Percentiles rank a stretch among this genome's conserved stretches.
phyloP scores from a whole-genome alignment of 176 grass and related monocot genomes.

The Musa beccarii region DNA sequence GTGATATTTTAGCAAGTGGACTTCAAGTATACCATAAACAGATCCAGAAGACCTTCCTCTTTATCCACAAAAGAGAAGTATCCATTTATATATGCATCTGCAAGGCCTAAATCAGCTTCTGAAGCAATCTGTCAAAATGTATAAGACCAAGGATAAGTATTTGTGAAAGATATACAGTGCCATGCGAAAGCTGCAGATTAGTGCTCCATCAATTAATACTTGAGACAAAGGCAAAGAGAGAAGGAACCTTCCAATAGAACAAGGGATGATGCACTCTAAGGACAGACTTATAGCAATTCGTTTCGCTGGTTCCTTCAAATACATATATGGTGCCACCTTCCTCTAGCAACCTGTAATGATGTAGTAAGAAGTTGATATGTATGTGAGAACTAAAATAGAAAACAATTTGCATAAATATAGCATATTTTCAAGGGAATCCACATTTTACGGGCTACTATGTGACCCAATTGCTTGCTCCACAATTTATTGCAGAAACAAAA shows the following conservation, averaged over 20 bases:
- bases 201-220: background rate
- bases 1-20: background rate
- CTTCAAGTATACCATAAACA: constrained; percentile 53
- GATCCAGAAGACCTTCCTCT: constrained; percentile 68
- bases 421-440: no score
- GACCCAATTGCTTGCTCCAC: no score
- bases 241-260: constrained; percentile 85
- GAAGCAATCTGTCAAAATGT: constrained; percentile 52
- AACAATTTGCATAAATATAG: background rate
- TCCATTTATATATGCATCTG: constrained; percentile 79
- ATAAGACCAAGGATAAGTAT: background rate
- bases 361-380: background rate
- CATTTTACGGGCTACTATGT: no score
- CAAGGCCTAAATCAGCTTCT: constrained; percentile 71
- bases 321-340: constrained; percentile 70
- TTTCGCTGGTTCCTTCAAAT: constrained; percentile 40
- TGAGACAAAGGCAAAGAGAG: background rate
- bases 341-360: constrained; percentile 48
- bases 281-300: constrained; percentile 36
- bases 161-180: no score
- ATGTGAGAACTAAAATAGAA: background rate
- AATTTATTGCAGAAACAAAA: no score
- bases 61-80: constrained; percentile 71
- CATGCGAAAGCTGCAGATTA: background rate
- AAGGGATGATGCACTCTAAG: constrained; percentile 59